A percentile compares a stretch with the other conserved stretches of the same genome.
Conservation (phyloP, 2,329 filamentous ascomycete genomes). For the Seiridium cupressi region DNA sequence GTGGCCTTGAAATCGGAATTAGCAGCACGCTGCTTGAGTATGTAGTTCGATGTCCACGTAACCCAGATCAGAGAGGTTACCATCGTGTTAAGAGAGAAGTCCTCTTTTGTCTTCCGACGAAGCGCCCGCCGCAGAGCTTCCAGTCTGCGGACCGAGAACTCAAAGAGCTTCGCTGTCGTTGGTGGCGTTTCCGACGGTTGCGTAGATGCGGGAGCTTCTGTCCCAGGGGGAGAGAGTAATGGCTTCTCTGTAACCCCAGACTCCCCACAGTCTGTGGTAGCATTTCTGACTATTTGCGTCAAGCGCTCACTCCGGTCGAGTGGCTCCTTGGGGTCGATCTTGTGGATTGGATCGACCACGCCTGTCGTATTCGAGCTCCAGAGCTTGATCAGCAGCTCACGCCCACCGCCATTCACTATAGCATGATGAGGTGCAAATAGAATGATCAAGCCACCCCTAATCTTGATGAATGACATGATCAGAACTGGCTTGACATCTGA, state of each 20-base stretch:
- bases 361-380: not conserved
- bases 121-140: not conserved
- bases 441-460: not conserved
- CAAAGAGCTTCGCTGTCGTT: not conserved
- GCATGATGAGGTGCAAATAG: not conserved
- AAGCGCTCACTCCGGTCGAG: not conserved
- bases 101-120: not conserved
- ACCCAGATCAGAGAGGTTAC: not conserved
- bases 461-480: not conserved
- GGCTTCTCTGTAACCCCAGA: too few relatives aligned
- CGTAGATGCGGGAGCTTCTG: too few relatives aligned
- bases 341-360: not conserved
- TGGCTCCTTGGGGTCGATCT: not conserved
- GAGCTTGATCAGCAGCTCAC: not conserved
- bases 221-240: too few relatives aligned
- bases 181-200: not conserved
- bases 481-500: not conserved
- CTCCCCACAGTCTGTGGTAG: not conserved
- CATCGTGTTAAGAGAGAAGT: not conserved
- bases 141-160: not conserved
- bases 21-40: not conserved
- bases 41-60: slow-evolving; percentile 14
- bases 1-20: not conserved
- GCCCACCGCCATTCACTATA: not conserved
- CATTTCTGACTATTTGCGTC: not conserved